A percentile compares a stretch with the other conserved stretches of the same genome.
Evolutionary conservation across 2,329 filamentous ascomycete species (phyloP).

Genomic region (Cadophora luteo-olivacea): DNA sequence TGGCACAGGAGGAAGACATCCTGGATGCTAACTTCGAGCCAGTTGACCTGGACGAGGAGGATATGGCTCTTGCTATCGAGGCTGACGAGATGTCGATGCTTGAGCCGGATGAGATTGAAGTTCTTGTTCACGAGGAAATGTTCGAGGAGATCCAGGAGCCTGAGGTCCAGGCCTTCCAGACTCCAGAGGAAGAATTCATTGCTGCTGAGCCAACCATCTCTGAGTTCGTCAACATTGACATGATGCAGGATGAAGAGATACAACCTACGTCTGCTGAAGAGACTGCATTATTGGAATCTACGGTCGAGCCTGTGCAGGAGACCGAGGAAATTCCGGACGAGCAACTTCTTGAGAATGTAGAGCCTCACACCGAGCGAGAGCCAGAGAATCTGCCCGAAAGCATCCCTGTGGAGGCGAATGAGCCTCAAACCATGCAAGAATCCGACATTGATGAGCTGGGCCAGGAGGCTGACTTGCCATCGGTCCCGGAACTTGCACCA

Average conservation of each 20-base stretch:
- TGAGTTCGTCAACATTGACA: not conserved
- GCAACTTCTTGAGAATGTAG: not conserved
- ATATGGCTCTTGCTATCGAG: slow-evolving; percentile 62
- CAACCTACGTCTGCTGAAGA: not conserved
- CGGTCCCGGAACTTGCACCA: slow-evolving; percentile 51
- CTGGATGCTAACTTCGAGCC: slow-evolving; percentile 50
- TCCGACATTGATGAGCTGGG: slow-evolving; percentile 2
- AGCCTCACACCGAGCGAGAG: not conserved
- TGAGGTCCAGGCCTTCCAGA: not conserved
- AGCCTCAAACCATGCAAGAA: not conserved
- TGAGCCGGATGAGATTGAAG: slow-evolving; percentile 47
- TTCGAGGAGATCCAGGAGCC: slow-evolving; percentile 12
- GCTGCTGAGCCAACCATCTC: not conserved
- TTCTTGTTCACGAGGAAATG: slow-evolving; percentile 23
- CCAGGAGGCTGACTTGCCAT: slow-evolving; percentile 14
- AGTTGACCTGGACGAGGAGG: slow-evolving; percentile 59
- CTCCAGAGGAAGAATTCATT: slow-evolving; percentile 1
- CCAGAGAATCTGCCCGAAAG: not conserved
- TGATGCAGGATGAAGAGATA: slow-evolving; percentile 19
- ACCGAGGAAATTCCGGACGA: not conserved
- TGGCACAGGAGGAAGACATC: slow-evolving; percentile 47
- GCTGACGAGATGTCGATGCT: slow-evolving; percentile 66
- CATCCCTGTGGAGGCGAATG: not conserved
- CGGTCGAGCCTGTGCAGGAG: not conserved
- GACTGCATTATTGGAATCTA: not conserved